These are phyloP conservation scores for Senecio squalidus DNA, from an alignment of 140 eudicot genomes.

Conservation along the genomic window DNA sequence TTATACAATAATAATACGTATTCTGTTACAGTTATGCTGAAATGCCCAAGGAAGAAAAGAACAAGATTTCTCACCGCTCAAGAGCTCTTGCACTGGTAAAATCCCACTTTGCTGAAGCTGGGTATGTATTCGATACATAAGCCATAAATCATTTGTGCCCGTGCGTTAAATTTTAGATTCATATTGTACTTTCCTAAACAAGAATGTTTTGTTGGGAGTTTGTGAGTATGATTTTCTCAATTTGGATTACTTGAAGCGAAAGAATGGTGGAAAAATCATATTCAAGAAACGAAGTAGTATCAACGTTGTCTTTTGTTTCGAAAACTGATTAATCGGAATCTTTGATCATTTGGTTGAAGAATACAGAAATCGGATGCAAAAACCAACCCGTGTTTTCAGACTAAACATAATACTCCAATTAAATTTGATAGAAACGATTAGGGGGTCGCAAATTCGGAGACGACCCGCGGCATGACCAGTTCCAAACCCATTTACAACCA, in stretches of 20 bases:
- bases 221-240: not conserved
- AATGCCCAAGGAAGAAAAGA: slow-evolving; percentile 87
- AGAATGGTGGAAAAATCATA: not conserved
- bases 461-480: too few relatives aligned
- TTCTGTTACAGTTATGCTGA: slow-evolving; percentile 69
- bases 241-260: slow-evolving; percentile 1
- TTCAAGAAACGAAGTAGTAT: not conserved
- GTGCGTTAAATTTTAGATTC: not conserved
- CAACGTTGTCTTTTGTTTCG: not conserved
- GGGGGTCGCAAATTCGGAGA: too few relatives aligned
- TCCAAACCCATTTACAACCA: too few relatives aligned
- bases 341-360: not conserved
- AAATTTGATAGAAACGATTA: too few relatives aligned
- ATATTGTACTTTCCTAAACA: not conserved
- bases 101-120: slow-evolving; percentile 67
- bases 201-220: not conserved
- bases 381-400: too few relatives aligned
- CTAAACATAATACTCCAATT: too few relatives aligned
- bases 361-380: not conserved
- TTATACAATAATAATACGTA: not conserved
- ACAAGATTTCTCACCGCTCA: slow-evolving; percentile 79
- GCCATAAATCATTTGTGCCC: not conserved
- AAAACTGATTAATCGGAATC: not conserved
- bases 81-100: slow-evolving; percentile 55
- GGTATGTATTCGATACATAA: slow-evolving; percentile 40